These are phyloP conservation scores for Arthrobotrys conoides DNA, from an alignment of 2,329 filamentous ascomycete species.

Conservation along the genomic window DNA sequence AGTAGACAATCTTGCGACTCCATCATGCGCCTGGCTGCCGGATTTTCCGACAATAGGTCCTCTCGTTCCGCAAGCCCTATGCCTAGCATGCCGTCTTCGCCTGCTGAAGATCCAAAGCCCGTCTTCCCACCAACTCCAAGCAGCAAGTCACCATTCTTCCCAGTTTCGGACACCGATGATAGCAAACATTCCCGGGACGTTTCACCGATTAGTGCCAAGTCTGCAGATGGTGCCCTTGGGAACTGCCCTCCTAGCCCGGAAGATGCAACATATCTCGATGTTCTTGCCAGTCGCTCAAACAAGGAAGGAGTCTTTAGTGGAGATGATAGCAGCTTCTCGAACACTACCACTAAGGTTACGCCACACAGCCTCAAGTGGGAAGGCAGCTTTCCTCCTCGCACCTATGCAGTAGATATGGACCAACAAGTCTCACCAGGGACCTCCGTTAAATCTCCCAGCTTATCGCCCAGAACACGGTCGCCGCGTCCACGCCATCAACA, in stretches of 20 bases:
- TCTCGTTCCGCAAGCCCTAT: constrained; percentile 58
- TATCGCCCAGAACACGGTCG: constrained; percentile 57
- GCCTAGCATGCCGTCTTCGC: constrained; percentile 60
- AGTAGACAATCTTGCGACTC: constrained; percentile 61
- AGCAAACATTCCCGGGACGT: constrained; percentile 45
- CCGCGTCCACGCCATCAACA: constrained; percentile 53
- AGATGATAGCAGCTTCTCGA: constrained; percentile 62
- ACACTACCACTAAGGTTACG: constrained; percentile 60
- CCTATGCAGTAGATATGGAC: constrained; percentile 61
- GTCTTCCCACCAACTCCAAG: constrained; percentile 48
- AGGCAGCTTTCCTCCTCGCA: constrained; percentile 31
- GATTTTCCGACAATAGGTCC: constrained; percentile 47
- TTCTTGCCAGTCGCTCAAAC: constrained; percentile 54
- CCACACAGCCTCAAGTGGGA: constrained; percentile 50
- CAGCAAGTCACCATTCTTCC: constrained; percentile 47
- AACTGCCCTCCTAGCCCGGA: constrained; percentile 63
- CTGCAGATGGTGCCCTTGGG: constrained; percentile 48
- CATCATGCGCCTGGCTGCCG: constrained; percentile 59
- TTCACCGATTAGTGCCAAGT: constrained; percentile 60
- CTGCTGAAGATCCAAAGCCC: constrained; percentile 51
- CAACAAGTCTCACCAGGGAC: constrained; percentile 60
- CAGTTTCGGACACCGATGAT: constrained; percentile 45
- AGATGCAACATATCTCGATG: constrained; percentile 61
- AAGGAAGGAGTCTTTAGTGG: constrained; percentile 60
- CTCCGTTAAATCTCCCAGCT: constrained; percentile 54